Conservation (phyloP, 2,329 filamentous ascomycete species). For the Talaromyces atroroseus region DNA sequence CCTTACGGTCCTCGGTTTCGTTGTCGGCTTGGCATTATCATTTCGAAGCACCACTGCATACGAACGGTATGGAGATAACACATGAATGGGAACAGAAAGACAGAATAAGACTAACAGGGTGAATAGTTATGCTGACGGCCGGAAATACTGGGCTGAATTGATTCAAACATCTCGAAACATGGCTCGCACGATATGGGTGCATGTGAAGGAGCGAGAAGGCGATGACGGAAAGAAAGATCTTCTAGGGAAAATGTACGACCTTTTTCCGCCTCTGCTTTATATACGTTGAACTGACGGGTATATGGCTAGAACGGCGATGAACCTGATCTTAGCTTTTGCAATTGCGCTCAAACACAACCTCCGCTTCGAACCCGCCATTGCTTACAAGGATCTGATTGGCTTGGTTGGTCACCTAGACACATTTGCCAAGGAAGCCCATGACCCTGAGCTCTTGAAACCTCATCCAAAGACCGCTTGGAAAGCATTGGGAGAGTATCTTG, state of each 20-base stretch:
- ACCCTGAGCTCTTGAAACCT: constrained; percentile 32
- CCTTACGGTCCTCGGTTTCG: constrained; percentile 73
- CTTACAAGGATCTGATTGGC: constrained; percentile 67
- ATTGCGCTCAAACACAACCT: constrained; percentile 74
- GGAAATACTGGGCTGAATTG: constrained; percentile 58
- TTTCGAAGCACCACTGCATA: constrained; percentile 74
- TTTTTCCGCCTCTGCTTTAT: not conserved
- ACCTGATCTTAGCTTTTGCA: constrained; percentile 72
- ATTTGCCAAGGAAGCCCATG: constrained; percentile 59
- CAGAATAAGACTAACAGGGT: not conserved
- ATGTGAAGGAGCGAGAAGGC: constrained; percentile 57
- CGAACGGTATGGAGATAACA: constrained; percentile 49
- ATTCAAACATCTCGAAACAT: constrained; percentile 53
- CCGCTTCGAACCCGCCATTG: constrained; percentile 74
- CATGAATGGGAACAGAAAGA: not conserved
- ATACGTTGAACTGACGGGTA: not conserved
- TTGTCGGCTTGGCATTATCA: constrained; percentile 71
- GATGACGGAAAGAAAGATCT: constrained; percentile 59
- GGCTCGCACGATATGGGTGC: constrained; percentile 75
- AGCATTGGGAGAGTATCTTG: constrained; percentile 64
- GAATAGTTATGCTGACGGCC: constrained; percentile 53
- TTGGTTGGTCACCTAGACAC: constrained; percentile 69
- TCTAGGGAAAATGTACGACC: constrained; percentile 57
- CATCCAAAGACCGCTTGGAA: constrained; percentile 54
- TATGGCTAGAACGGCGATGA: constrained; percentile 56